Percentiles rank a stretch among this genome's conserved stretches.
Evolutionary conservation across 169 alveolate genomes (phyloP).

Genomic region (Cystoisospora suis): DNA sequence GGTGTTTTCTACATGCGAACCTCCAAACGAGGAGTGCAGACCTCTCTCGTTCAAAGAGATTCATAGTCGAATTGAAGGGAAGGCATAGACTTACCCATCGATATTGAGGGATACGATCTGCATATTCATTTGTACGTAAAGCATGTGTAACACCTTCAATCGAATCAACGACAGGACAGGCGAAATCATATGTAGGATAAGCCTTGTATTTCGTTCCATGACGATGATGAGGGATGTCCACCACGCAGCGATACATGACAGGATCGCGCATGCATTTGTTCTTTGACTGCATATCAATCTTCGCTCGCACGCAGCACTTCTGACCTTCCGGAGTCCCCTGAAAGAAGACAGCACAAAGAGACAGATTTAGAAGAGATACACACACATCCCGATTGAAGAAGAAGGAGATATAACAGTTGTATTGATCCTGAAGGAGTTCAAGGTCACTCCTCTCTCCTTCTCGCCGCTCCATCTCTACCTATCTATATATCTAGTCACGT

Average conservation of each 20-base stretch:
- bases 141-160: conserved; percentile 97
- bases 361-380: neutral
- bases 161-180: conserved; percentile 98
- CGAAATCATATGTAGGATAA: conserved; percentile 99
- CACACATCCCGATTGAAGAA: neutral
- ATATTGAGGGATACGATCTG: conserved; percentile 95
- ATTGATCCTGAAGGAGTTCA: too few species aligned
- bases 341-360: neutral
- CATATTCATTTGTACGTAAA: conserved; percentile 96
- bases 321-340: conserved; percentile 87
- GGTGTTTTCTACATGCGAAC: too few species aligned
- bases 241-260: conserved; percentile 93
- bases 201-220: conserved; percentile 93
- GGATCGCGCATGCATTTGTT: conserved; percentile 99
- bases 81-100: conserved; percentile 94
- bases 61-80: too few species aligned
- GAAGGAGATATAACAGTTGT: too few species aligned
- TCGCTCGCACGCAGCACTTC: conserved; percentile 96
- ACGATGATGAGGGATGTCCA: conserved; percentile 92
- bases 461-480: too few species aligned
- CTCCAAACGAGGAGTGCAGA: too few species aligned
- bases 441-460: too few species aligned
- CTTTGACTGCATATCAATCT: conserved; percentile 92
- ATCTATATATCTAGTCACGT: too few species aligned
- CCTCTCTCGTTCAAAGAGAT: too few species aligned